Base-by-base conservation (phyloP, 1,284 basidiomycete species). In the Ceratobasidium sp. region DNA sequence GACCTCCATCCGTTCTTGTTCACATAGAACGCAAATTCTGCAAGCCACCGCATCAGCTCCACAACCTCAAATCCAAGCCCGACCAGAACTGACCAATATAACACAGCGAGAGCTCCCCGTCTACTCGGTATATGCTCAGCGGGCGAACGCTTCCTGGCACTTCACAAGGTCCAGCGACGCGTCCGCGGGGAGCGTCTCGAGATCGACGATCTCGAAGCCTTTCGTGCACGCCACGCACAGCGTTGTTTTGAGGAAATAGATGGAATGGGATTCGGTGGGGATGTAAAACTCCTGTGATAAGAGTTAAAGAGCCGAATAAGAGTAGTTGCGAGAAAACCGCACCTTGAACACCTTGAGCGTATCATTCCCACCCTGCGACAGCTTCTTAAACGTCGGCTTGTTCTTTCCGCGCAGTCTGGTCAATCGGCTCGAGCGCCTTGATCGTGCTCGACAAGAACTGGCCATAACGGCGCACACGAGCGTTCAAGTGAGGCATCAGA, bases 11-110 rank as follows among this genome's bases (percentile, higher is more conserved):
- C 98, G 81, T 93, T 97, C 87, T 96, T 96, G 86, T 99, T 98
- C 82, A 99, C 96, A 85, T 98, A 99, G 84, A 99, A 99, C 0
- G 98, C 97, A 84, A 98, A 99, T 86, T 99, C 97, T 96, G 83
- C 15, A 26, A n/a, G 15, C 6, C 26, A 2, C 3, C 68, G 5
- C 28, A 56, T 59, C 13, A 57, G 40, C 9, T 4, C 6, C 17
- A 20, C 10, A 7, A 6, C 5, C 3, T 10, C 12, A 26, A 20
- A 6, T 28, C 20, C 7, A 2, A 3, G 1, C 9, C 28, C 26
- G 10, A 48, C n/a, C 79, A 52, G 23, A 0, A 33, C 7, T 33
- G 5, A 33, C 96, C 95, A 85, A 99, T 97, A 86, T 99, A 99
- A 85, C 98, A 99, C 56, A 99, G 86, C 79, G 99, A 85, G 85